Evolutionary conservation across 495 filamentous ascomycete genomes (phyloP).

Genomic region (Penicillium flavigenum): DNA sequence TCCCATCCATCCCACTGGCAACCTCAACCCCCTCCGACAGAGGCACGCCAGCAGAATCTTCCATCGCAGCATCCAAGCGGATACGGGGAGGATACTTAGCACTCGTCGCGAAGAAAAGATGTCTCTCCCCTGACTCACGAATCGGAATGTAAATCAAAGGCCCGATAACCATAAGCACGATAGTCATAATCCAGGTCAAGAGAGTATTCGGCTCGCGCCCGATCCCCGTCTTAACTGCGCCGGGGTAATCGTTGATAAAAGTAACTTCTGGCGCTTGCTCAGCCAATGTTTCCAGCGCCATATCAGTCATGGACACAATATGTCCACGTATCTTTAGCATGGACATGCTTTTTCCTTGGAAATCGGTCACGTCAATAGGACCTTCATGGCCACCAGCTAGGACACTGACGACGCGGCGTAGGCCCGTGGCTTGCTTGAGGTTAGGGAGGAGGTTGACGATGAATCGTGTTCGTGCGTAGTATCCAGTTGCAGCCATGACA

Average conservation of each 20-base stretch:
- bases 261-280: slow-evolving; percentile 49
- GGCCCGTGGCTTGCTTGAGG: slow-evolving; percentile 41
- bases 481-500: slow-evolving; percentile 50
- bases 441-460: slow-evolving; percentile 62
- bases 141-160: slow-evolving; percentile 31
- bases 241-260: slow-evolving; percentile 60
- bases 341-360: slow-evolving; percentile 33
- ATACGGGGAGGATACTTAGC: slow-evolving; percentile 43
- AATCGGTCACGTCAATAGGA: slow-evolving; percentile 46
- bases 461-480: slow-evolving; percentile 66
- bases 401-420: slow-evolving; percentile 62
- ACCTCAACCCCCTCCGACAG: slow-evolving; percentile 27
- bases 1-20: slow-evolving; percentile 45
- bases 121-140: slow-evolving; percentile 53
- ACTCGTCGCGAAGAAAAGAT: slow-evolving; percentile 55
- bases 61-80: slow-evolving; percentile 16
- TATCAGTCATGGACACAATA: slow-evolving; percentile 48
- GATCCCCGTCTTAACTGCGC: slow-evolving; percentile 48
- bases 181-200: slow-evolving; percentile 1
- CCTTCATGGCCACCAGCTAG: slow-evolving; percentile 55
- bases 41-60: slow-evolving; percentile 25
- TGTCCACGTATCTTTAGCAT: slow-evolving; percentile 31
- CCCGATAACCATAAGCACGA: slow-evolving; percentile 24
- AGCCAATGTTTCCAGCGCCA: slow-evolving; percentile 51
- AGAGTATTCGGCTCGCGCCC: slow-evolving; percentile 21